Base-by-base conservation (phyloP, 2,329 filamentous ascomycete species). In the Dactylellina leptospora region DNA sequence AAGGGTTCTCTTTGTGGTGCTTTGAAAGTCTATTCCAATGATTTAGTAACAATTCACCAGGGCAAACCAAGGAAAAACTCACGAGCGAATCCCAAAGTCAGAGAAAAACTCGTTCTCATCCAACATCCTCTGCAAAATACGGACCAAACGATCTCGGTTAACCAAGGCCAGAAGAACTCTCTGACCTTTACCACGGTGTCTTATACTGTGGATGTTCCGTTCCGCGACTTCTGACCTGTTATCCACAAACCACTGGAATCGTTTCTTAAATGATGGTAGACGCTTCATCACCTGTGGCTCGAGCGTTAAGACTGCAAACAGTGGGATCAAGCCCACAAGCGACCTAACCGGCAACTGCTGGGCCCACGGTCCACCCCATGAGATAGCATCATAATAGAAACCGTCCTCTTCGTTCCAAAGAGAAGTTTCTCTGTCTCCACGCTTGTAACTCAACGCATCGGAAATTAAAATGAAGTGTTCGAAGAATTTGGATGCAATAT, bases 311-410 rank as follows among this genome's bases (percentile, higher is more conserved):
- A 93, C 96, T 4, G 92, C 92, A 78, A 96, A 97, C 9, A 97
- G 86, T 1, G 93, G 93, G 74, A 97, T 97, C 66, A 97, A 83
- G 9, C 95, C 93, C 56, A 97, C 93, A 5, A 97, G 86, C 13
- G 93, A 97, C 68, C 92, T 86, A 56, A 97, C 91, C 0, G 92
- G 93, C 78, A 97, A 86, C 80, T 97, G 93, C 78, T 97, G 91
- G 58, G 91, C 91, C 88, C 89, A 96, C 5, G 93, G 93, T 6
- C 92, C 92, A 53, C 93, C 93, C 87, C 92, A 97, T 0, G 93
- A 96, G 75, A 97, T 97, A 23, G 93, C 93, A 81, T 97, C 93
- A 79, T 97, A 97, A 84, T 97, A 97, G 84, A 97, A 97, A 63
- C 81, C 92, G 80, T 97, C 93, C 74, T 96, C 86, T 25, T 97